phyloP scores from a whole-genome alignment of 1,284 basidiomycete species.

The Ceratobasidium sp. region DNA sequence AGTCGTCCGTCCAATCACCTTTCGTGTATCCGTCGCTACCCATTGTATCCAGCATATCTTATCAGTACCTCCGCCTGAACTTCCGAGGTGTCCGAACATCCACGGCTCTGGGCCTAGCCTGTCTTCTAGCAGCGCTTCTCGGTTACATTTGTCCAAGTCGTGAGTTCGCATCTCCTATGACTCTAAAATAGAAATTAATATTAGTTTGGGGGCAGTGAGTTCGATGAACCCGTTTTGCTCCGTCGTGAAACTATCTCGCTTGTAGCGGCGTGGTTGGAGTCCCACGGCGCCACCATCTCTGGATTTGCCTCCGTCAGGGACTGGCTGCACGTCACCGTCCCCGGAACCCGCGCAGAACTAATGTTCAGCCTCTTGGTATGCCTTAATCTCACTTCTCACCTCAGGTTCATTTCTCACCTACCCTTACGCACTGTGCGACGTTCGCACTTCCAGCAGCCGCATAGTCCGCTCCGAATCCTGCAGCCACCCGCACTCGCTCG shows the following conservation, averaged over 20 bases:
- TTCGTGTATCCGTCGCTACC: too few relatives aligned
- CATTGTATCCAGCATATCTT: too few relatives aligned
- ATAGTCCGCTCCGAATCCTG: constrained; percentile 69
- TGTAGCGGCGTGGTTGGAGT: constrained; percentile 13
- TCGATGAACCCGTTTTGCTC: background rate
- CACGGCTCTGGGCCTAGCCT: too few relatives aligned
- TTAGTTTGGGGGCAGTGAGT: background rate
- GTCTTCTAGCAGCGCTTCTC: too few relatives aligned
- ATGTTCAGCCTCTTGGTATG: constrained; percentile 58
- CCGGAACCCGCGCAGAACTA: background rate
- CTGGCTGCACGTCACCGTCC: too few relatives aligned
- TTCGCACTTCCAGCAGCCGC: constrained; percentile 63
- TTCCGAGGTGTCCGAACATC: too few relatives aligned
- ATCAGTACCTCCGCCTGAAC: too few relatives aligned
- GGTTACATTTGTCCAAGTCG: constrained; percentile 34
- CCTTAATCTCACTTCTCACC: background rate
- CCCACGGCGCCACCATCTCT: constrained; percentile 14
- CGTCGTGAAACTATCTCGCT: background rate
- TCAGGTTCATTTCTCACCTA: too few relatives aligned
- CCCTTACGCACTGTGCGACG: constrained; percentile 69
- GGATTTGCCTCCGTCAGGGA: background rate
- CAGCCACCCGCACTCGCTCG: constrained; percentile 7
- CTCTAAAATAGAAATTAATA: too few relatives aligned
- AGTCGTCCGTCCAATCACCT: too few relatives aligned
- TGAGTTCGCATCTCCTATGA: constrained; percentile 60